Evolutionary conservation across 225 moss, liverwort and hornwort genomes (phyloP), one percentile per base, ranked within the genome.

Genomic region (Takakia lepidozioides): DNA sequence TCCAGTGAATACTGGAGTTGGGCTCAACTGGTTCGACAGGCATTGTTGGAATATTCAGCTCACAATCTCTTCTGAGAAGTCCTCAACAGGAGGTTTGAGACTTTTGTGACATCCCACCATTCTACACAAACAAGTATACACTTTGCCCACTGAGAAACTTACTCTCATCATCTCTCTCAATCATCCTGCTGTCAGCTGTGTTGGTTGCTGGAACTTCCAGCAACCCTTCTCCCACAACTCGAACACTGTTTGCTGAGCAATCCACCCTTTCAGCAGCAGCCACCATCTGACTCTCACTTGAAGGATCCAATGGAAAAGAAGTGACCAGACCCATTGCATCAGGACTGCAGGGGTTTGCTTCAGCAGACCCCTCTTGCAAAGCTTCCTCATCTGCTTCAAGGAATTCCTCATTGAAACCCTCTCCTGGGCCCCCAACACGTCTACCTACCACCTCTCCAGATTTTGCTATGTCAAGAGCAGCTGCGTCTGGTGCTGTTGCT

Each of bases 281-380:
- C 37, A 40, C 54, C 39, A 44, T 38, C 37, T 22, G 45, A 50
- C 25, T 30, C 43, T 49, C 25, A 52, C 25, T n/a, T 5, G 29
- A 57, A 43, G 29, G 20, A 44, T 59, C 55, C 45, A 49, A 18
- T 15, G 25, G 49, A 26, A 49, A 35, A 49, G 48, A n/a, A n/a
- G n/a, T n/a, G 34, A 54, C 55, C 28, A 63, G 49, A 29, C 54
- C 54, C 50, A 64, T 25, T 36, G 43, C 55, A 32, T 55, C 48
- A 10, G 69, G 49, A 29, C 19, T 26, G 23, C 32, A 16, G 43
- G 35, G 22, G 47, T 58, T 37, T 2, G 48, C 43, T 2, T 52
- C 57, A 53, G 6, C 19, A 22, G 49, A 21, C 16, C 26, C 38
- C 22, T 38, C 49, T 63, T 21, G 43, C 5, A 49, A 45, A 54